A percentile compares a stretch with the other conserved stretches of the same genome.
Evolutionary conservation across 2,329 filamentous ascomycete genomes (phyloP).

Genomic region (Myriangium duriaei): DNA sequence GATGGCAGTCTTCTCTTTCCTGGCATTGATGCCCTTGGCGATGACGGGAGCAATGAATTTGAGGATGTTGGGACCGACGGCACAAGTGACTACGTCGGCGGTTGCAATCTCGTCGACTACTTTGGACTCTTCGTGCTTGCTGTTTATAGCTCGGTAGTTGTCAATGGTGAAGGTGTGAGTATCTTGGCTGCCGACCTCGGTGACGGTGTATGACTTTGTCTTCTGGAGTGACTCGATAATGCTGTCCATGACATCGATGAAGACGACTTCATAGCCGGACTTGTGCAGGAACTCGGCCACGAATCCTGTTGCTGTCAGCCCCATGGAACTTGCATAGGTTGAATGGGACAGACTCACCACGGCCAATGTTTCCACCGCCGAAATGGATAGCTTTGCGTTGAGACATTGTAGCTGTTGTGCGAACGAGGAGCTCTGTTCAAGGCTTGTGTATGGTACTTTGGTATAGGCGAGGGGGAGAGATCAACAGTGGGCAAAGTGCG

Average conservation of each 20-base stretch:
- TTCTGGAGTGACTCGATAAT: conserved; percentile 71
- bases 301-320: conserved; percentile 42
- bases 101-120: conserved; percentile 75
- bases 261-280: conserved; percentile 90
- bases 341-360: conserved; percentile 22
- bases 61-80: conserved; percentile 89
- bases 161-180: conserved; percentile 72
- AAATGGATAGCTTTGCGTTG: conserved; percentile 41
- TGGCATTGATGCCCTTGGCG: conserved; percentile 78
- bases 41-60: conserved; percentile 94
- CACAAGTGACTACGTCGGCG: conserved; percentile 88
- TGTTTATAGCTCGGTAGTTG: conserved; percentile 97
- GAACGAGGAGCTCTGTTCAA: too few relatives aligned
- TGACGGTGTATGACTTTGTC: conserved; percentile 72
- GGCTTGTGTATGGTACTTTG: too few relatives aligned
- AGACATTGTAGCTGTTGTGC: too few relatives aligned
- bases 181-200: conserved; percentile 77
- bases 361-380: conserved; percentile 42
- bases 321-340: not conserved
- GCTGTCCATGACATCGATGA: conserved; percentile 81
- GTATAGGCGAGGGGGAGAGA: too few relatives aligned
- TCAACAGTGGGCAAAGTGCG: too few relatives aligned
- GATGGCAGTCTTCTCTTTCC: conserved; percentile 54
- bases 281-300: conserved; percentile 88
- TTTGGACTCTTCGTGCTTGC: conserved; percentile 67